Evolutionary conservation across 176 grass and related monocot genomes (phyloP), one percentile per base, ranked within the genome.

Genomic region (Canna indica): DNA sequence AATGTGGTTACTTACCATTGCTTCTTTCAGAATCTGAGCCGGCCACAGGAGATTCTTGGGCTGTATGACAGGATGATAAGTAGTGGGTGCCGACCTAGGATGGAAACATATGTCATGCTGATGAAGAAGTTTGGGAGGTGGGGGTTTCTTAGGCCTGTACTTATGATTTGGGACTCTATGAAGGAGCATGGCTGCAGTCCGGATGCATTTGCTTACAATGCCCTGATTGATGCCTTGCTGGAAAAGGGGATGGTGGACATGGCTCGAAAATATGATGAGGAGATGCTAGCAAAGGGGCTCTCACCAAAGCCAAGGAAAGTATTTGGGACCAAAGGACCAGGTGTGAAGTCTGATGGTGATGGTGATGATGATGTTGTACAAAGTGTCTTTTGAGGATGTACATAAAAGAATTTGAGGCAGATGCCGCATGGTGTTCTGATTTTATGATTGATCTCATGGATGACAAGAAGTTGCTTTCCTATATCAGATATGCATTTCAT

Each of bases 101-200:
- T 92, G 88, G 93, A 97, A 26, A 97, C 93, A 11, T 92, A 97
- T 75, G 86, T 92, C 11, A 92, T 97, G 86, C 75, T 97, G 33
- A 97, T 97, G 2, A 97, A 90, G 79, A 91, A 88, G 58, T 92
- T 97, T 36, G 88, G 93, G n/a, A 78, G 86, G 12, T 92, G 88
- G 88, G 93, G 93, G 11, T 97, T 97, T 77, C 86, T 97, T 27
- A 83, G 89, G 7, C 88, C 86, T 0, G 89, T 90, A 33, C 83
- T 92, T 69, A 71, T 72, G 34, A 85, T 97, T 67, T 97, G 88
- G 93, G 84, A 83, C 29, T 71, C 74, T 41, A 97, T 92, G 67
- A 82, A 90, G 72, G 79, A 90, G 24, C 88, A 90, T 46, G 93
- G 93, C 9, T 79, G 64, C 67, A 92, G 69, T 46, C 93, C 93